Evolutionary conservation across 768 basidiomycete genomes (phyloP).

Genomic region (Tulasnella sp.): DNA sequence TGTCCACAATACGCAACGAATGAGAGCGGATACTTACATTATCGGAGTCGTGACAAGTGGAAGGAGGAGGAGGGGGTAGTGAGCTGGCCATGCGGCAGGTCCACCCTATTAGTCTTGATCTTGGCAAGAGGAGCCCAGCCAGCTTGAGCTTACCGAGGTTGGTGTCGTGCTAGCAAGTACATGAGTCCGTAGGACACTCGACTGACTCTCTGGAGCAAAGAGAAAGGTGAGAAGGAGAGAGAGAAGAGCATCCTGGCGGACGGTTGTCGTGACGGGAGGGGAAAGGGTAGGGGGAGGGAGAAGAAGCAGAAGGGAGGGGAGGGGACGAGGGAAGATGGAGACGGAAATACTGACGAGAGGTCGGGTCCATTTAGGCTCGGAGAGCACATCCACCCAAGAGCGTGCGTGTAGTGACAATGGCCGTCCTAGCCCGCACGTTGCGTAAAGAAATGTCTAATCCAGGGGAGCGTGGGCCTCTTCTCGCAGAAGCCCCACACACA

Average conservation of each 20-base stretch:
- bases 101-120: background rate
- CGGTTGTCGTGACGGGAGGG: background rate
- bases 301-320: background rate
- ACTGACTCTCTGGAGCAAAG: background rate
- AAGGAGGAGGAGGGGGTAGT: background rate
- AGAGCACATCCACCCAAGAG: background rate
- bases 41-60: background rate
- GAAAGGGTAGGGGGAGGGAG: background rate
- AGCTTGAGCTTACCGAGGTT: background rate
- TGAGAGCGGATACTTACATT: background rate
- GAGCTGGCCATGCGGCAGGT: background rate
- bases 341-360: background rate
- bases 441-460: background rate
- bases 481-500: background rate
- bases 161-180: background rate
- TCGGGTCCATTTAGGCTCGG: slow-evolving; percentile 3
- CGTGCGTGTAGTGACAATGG: background rate
- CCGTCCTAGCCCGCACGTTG: background rate
- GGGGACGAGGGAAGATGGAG: background rate
- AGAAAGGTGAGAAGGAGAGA: background rate
- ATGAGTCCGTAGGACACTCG: background rate
- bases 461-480: background rate
- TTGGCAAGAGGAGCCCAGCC: background rate
- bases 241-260: background rate
- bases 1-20: background rate